Conservation (phyloP, 2,329 filamentous ascomycete genomes). For the Cladosporium oxysporum region DNA sequence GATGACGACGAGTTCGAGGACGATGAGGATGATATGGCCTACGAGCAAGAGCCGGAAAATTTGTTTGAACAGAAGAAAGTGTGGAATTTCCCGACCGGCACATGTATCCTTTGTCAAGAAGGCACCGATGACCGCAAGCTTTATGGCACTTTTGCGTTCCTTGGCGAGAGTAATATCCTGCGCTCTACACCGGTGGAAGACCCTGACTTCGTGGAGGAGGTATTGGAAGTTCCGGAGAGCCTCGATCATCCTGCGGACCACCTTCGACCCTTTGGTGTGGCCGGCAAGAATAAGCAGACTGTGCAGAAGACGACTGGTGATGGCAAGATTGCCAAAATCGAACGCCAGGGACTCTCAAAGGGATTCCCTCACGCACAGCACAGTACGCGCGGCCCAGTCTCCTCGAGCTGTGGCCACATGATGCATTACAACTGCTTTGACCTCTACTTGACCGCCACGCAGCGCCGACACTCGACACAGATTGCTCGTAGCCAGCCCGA, state of each 20-base stretch:
- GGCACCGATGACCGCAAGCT: constrained; percentile 85
- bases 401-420: constrained; percentile 92
- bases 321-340: constrained; percentile 70
- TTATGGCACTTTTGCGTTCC: constrained; percentile 89
- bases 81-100: constrained; percentile 90
- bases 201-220: constrained; percentile 80
- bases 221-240: constrained; percentile 72
- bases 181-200: constrained; percentile 84
- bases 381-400: constrained; percentile 71
- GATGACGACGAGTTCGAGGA: constrained; percentile 78
- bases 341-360: constrained; percentile 82
- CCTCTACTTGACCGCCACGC: constrained; percentile 80
- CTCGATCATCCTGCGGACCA: constrained; percentile 83
- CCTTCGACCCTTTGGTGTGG: constrained; percentile 85
- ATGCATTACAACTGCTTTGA: constrained; percentile 99
- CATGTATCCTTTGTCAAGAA: constrained; percentile 95
- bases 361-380: constrained; percentile 71
- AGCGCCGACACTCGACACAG: constrained; percentile 82
- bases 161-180: constrained; percentile 82
- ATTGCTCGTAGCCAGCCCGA: constrained; percentile 95
- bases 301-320: constrained; percentile 74
- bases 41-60: constrained; percentile 61
- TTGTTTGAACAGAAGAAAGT: constrained; percentile 63
- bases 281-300: constrained; percentile 77
- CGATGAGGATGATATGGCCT: constrained; percentile 63